phyloP scores from a whole-genome alignment of 352 stramenopile genomes.

The Blastocystis sp. region DNA sequence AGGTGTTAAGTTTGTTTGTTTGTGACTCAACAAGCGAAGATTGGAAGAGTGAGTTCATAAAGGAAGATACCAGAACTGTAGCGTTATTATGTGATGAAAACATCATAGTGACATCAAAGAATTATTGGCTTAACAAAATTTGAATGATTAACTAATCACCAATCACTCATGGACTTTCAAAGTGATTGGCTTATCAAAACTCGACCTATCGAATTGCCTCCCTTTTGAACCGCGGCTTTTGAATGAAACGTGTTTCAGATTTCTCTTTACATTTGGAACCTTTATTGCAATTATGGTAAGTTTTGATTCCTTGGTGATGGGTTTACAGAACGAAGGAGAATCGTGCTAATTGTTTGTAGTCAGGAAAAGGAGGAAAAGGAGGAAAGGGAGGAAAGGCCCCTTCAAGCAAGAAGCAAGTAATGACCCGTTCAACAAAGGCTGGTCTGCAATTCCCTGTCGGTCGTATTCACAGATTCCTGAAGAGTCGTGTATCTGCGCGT shows the following conservation, averaged over 20 bases:
- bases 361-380: constrained; percentile 75
- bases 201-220: background rate
- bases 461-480: constrained; percentile 98
- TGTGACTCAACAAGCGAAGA: too few relatives aligned
- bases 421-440: constrained; percentile 93
- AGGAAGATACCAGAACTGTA: too few relatives aligned
- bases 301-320: background rate
- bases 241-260: constrained; percentile 18
- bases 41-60: too few relatives aligned
- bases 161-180: background rate
- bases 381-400: constrained; percentile 98
- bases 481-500: constrained; percentile 93
- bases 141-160: background rate
- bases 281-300: constrained; percentile 41
- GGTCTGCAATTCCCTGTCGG: constrained; percentile 98
- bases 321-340: constrained; percentile 25
- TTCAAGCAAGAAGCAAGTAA: constrained; percentile 95
- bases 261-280: constrained; percentile 40
- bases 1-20: too few relatives aligned
- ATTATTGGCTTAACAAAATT: constrained; percentile 32
- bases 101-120: background rate
- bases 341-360: constrained; percentile 69
- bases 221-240: background rate
- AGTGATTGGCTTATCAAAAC: constrained; percentile 8
- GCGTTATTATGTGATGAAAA: too few relatives aligned